Percentiles rank a stretch among this genome's conserved stretches.
phyloP scores from a whole-genome alignment of 176 grass and related monocot species.

The Phyllostachys edulis region DNA sequence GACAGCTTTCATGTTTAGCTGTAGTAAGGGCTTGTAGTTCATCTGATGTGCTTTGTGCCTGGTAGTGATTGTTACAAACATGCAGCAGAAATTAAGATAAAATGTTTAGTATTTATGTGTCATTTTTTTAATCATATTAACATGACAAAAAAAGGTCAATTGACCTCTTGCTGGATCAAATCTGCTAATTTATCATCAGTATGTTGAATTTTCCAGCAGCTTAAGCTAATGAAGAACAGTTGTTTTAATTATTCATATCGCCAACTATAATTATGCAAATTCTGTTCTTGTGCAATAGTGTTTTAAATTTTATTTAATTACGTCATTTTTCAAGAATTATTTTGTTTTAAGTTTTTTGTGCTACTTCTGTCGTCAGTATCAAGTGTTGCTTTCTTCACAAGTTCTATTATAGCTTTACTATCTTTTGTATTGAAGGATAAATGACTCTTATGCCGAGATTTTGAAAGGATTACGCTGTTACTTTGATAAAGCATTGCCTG shows the following conservation, averaged over 20 bases:
- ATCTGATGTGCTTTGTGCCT: not conserved
- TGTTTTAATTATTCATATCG: not conserved
- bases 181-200: conserved; percentile 12
- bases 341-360: conserved; percentile 6
- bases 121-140: too few relatives aligned
- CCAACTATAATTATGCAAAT: not conserved
- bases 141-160: not conserved
- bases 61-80: not conserved
- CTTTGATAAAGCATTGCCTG: conserved; percentile 94
- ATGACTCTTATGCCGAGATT: conserved; percentile 80
- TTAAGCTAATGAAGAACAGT: not conserved
- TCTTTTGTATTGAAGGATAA: conserved; percentile 58
- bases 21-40: conserved; percentile 9
- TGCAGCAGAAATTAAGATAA: not conserved
- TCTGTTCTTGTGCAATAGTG: conserved; percentile 7
- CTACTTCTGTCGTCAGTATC: conserved; percentile 6
- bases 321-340: not conserved
- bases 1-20: not conserved
- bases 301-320: not conserved
- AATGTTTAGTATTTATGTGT: not conserved
- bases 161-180: not conserved
- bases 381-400: conserved; percentile 6
- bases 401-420: conserved; percentile 16
- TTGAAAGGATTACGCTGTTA: conserved; percentile 90
- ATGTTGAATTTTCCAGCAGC: not conserved